These are phyloP conservation scores for Globisporangium radiosum DNA, from an alignment of 352 stramenopile species.

Conservation along the genomic window DNA sequence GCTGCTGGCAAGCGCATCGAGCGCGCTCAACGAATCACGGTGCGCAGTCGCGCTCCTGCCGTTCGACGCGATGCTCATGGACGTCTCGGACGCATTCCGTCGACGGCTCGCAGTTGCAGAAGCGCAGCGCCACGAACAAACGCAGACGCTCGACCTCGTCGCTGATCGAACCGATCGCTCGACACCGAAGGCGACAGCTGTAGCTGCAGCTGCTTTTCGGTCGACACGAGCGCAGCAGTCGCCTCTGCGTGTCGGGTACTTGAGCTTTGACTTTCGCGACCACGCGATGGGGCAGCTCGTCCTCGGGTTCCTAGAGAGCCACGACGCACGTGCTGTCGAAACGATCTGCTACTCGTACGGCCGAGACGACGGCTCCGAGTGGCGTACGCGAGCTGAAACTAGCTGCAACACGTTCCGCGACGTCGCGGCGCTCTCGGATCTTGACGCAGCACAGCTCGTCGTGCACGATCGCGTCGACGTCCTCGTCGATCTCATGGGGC, in stretches of 20 bases:
- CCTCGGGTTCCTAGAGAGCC: constrained; percentile 70
- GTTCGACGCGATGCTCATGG: constrained; percentile 67
- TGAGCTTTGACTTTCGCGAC: constrained; percentile 90
- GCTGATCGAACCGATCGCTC: background rate
- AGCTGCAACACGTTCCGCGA: constrained; percentile 62
- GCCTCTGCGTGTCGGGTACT: constrained; percentile 73
- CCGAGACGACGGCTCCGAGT: constrained; percentile 56
- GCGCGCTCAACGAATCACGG: constrained; percentile 11
- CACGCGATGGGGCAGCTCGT: constrained; percentile 92
- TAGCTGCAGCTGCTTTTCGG: background rate
- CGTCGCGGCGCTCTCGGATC: constrained; percentile 33
- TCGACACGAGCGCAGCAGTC: constrained; percentile 16
- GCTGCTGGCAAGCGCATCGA: constrained; percentile 23
- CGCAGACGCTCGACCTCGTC: constrained; percentile 24
- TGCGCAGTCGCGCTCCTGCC: constrained; percentile 29
- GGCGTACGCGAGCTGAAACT: constrained; percentile 45
- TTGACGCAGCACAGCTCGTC: constrained; percentile 51
- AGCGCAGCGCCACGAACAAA: constrained; percentile 27
- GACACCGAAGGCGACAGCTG: background rate
- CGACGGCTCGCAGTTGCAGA: constrained; percentile 35
- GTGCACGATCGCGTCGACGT: constrained; percentile 64
- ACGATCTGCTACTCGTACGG: constrained; percentile 82
- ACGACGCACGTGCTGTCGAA: constrained; percentile 42
- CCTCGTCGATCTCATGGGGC: constrained; percentile 88
- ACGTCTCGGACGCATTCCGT: constrained; percentile 38